phyloP scores from a whole-genome alignment of 495 filamentous ascomycete genomes.

The Cercophora sp. region DNA sequence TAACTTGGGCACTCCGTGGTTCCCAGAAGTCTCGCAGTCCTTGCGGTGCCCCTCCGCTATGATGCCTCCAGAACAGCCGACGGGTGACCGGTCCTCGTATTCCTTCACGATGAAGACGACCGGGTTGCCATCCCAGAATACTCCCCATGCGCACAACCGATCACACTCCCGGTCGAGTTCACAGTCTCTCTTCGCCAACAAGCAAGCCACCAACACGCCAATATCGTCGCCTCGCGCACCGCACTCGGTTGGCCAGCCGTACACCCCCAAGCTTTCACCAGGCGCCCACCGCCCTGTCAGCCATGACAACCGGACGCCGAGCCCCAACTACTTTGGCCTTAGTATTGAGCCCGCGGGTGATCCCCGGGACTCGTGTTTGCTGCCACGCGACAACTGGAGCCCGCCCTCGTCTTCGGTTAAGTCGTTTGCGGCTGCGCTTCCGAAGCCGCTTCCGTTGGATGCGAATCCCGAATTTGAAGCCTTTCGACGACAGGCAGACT shows the following conservation, averaged over 20 bases:
- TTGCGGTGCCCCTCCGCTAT: slow-evolving; percentile 4
- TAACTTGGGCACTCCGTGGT: too few species aligned
- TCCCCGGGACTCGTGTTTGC: slow-evolving; percentile 54
- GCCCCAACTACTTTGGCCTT: slow-evolving; percentile 82
- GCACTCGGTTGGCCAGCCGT: slow-evolving; percentile 44
- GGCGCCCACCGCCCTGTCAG: slow-evolving; percentile 24
- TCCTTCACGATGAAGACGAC: slow-evolving; percentile 46
- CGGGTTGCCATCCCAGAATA: slow-evolving; percentile 34
- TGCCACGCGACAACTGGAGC: slow-evolving; percentile 68
- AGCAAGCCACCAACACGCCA: slow-evolving; percentile 39
- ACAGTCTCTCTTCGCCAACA: slow-evolving; percentile 33
- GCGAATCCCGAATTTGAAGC: slow-evolving; percentile 75
- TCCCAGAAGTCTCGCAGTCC: background rate
- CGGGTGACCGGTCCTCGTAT: slow-evolving; percentile 33
- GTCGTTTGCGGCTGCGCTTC: slow-evolving; percentile 63
- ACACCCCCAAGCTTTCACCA: slow-evolving; percentile 37
- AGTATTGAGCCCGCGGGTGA: slow-evolving; percentile 57
- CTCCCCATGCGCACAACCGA: slow-evolving; percentile 36
- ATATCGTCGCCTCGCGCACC: slow-evolving; percentile 35
- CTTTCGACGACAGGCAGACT: slow-evolving; percentile 65
- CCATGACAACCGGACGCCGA: slow-evolving; percentile 46
- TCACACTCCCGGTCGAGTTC: slow-evolving; percentile 33
- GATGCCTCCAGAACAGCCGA: slow-evolving; percentile 22
- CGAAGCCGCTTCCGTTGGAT: slow-evolving; percentile 63
- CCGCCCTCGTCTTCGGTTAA: slow-evolving; percentile 62